Base-by-base conservation (phyloP, 768 basidiomycete genomes). In the Termitomyces sp. region DNA sequence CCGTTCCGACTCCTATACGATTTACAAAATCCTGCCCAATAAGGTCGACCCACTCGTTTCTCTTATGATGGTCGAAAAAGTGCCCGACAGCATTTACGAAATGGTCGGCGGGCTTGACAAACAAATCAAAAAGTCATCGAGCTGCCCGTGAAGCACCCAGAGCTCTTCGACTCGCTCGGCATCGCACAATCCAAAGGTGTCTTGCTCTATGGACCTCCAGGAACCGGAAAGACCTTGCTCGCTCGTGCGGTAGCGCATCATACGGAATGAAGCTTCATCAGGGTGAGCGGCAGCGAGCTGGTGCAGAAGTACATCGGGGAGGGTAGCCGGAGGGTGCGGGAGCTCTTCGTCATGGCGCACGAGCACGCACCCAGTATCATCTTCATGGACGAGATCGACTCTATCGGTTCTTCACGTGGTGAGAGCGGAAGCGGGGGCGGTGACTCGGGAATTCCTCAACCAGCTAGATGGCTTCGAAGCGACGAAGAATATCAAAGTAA, bases 61-160 rank as follows among this genome's bases (percentile, higher is more conserved):
- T 22, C 83, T 98, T 60, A 98, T 98, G 97, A 98, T 98, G 95
- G 96, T 98, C 14, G 96, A 99, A 74, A 99, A 99, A 70, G 96
- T 98, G 0, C 97, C 97, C 0, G 97, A 98, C 70, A 93, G 90
- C 71, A 98, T 97, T 30, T 99, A 99, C 74, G 96, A 98, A 73
- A 98, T 98, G 95, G 96, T 99, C 58, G 96, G 96, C 24, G 96
- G 96, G 62, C 82, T 98, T 56, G 97, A 98, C 77, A 59, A 51
- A 19, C 96, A 98, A 67, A 98, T 98, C 69, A 98, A 97, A 71
- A 98, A 71, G 96, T 98, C 67, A 98, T 98, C 71, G 95, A 98
- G 71, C 74, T 97, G 24, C 95, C 96, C 37, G 93, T 98, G 60
- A 96, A 97, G 70, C 95, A 98, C 66, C 96, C 95, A 2, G 96